phyloP scores from a whole-genome alignment of 2,329 filamentous ascomycete genomes.

The Fusarium succisae region DNA sequence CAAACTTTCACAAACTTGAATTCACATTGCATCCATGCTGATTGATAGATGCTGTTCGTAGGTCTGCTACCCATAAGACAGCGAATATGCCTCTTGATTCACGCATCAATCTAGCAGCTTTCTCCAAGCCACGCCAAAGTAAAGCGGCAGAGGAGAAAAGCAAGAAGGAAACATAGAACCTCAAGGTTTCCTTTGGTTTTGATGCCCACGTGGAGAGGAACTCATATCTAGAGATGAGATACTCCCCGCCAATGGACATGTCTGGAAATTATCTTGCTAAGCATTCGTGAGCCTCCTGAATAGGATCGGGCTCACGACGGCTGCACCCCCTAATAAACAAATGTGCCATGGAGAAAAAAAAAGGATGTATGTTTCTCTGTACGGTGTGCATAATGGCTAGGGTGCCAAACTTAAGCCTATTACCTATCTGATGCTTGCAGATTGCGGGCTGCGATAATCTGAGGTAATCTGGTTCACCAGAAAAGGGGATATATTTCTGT shows the following conservation, averaged over 20 bases:
- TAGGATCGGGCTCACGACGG: slow-evolving; percentile 20
- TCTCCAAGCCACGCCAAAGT: background rate
- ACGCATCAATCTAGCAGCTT: background rate
- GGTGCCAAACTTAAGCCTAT: background rate
- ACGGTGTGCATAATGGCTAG: background rate
- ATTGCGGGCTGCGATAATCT: background rate
- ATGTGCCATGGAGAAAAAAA: background rate
- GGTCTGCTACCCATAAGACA: background rate
- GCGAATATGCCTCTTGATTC: background rate
- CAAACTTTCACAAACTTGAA: background rate
- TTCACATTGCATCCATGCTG: background rate
- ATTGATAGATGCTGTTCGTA: background rate
- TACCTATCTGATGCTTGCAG: background rate
- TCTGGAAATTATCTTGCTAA: slow-evolving; percentile 23
- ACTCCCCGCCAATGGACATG: slow-evolving; percentile 24
- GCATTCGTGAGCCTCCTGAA: slow-evolving; percentile 9
- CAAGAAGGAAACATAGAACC: background rate
- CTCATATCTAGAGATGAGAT: background rate
- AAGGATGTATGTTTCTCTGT: background rate
- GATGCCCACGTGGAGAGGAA: slow-evolving; percentile 1
- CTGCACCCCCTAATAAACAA: background rate
- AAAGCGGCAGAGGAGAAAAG: background rate
- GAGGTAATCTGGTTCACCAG: background rate
- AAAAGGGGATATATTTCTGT: background rate
- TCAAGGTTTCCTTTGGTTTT: background rate